phyloP scores from a whole-genome alignment of 495 filamentous ascomycete species.

The Elasticomyces elasticus region DNA sequence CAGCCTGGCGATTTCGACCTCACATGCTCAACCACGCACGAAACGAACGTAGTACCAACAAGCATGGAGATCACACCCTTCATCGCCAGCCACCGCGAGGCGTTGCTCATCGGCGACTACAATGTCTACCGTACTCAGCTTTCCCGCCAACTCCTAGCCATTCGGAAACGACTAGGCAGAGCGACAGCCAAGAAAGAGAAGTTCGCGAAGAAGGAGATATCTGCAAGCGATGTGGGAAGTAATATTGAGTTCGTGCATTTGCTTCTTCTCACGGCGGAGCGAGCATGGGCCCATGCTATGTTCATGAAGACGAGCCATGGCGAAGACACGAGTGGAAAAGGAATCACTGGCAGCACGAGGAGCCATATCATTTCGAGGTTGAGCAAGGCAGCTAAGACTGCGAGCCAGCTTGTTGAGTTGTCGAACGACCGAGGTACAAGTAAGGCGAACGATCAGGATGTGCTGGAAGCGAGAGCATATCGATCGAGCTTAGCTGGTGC shows the following conservation, averaged over 20 bases:
- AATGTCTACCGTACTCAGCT: slow-evolving; percentile 72
- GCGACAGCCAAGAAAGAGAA: slow-evolving; percentile 75
- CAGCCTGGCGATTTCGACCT: too few species aligned
- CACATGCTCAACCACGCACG: too few species aligned
- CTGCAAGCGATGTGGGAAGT: slow-evolving; percentile 61
- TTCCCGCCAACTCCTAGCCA: slow-evolving; percentile 68
- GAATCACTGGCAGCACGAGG: slow-evolving; percentile 65
- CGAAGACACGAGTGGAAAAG: slow-evolving; percentile 55
- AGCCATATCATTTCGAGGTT: slow-evolving; percentile 82
- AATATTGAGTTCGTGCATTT: slow-evolving; percentile 76
- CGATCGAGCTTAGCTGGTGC: slow-evolving; percentile 61
- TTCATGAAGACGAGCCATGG: slow-evolving; percentile 78
- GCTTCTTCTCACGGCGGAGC: slow-evolving; percentile 73
- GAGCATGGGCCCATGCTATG: slow-evolving; percentile 96
- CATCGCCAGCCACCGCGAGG: slow-evolving; percentile 65
- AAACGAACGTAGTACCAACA: too few species aligned
- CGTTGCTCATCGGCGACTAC: slow-evolving; percentile 79
- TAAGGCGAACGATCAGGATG: slow-evolving; percentile 56
- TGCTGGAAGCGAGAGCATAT: slow-evolving; percentile 84
- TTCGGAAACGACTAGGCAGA: slow-evolving; percentile 74
- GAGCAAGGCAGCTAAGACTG: slow-evolving; percentile 63
- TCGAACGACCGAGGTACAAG: slow-evolving; percentile 49
- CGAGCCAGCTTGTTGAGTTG: slow-evolving; percentile 55
- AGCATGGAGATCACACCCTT: slow-evolving; percentile 92
- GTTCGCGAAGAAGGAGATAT: slow-evolving; percentile 65